Evolutionary conservation across 257 asterid genomes (phyloP).

Genomic region (Schizonepeta tenuifolia): DNA sequence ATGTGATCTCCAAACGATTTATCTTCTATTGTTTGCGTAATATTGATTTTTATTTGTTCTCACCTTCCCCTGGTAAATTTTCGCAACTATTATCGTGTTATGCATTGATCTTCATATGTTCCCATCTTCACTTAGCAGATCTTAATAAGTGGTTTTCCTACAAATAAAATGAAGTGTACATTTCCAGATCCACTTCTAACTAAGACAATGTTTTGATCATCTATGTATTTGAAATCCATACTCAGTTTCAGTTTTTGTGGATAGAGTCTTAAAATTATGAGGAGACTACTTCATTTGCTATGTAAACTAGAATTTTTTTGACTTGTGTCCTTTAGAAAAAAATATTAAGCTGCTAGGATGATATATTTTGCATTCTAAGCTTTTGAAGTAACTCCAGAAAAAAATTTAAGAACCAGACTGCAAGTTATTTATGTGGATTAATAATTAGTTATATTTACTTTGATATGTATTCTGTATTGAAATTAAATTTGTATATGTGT

Average conservation of each 20-base stretch:
- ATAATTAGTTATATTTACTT: background rate
- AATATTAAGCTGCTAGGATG: constrained; percentile 21
- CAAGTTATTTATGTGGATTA: constrained; percentile 16
- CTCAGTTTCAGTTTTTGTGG: constrained; percentile 20
- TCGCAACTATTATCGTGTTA: constrained; percentile 12
- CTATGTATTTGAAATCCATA: constrained; percentile 9
- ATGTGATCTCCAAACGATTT: constrained; percentile 29
- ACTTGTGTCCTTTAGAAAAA: constrained; percentile 3
- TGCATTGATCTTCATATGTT: constrained; percentile 8
- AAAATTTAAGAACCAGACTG: constrained; percentile 6
- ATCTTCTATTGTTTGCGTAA: constrained; percentile 27
- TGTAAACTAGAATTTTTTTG: background rate
- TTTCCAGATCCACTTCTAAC: constrained; percentile 11
- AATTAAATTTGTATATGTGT: constrained; percentile 16
- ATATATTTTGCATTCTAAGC: background rate
- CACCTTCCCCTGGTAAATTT: constrained; percentile 18
- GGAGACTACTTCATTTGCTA: constrained; percentile 10
- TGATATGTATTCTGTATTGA: constrained; percentile 24
- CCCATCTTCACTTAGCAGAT: constrained; percentile 22
- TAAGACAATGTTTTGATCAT: constrained; percentile 9
- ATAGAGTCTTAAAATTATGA: background rate
- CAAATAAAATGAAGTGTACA: constrained; percentile 18
- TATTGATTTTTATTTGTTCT: constrained; percentile 20
- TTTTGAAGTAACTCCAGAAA: constrained; percentile 2
- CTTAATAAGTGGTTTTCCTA: background rate